phyloP scores from a whole-genome alignment of 352 stramenopile species.

The Phytophthora pluvialis region DNA sequence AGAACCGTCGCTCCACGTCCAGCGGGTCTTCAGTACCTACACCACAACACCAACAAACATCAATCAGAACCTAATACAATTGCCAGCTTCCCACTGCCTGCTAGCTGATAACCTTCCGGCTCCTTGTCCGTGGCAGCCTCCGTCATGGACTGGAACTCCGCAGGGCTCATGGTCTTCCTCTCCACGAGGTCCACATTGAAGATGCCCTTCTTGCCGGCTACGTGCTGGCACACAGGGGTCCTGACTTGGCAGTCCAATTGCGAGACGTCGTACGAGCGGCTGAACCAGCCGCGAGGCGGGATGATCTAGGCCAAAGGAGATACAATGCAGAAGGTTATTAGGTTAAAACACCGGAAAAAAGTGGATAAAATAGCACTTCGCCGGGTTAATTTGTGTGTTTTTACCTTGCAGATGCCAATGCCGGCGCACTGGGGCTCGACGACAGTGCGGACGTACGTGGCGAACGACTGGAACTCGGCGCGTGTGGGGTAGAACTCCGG shows the following conservation, averaged over 20 bases:
- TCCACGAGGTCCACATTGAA: slow-evolving; percentile 93
- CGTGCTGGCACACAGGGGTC: slow-evolving; percentile 82
- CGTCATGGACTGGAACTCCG: slow-evolving; percentile 67
- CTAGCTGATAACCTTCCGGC: slow-evolving; percentile 28
- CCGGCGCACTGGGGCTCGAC: slow-evolving; percentile 77
- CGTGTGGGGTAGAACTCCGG: slow-evolving; percentile 88
- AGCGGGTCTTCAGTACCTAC: slow-evolving; percentile 48
- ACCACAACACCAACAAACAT: slow-evolving; percentile 9
- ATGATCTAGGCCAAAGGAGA: slow-evolving; percentile 49
- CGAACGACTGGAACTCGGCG: slow-evolving; percentile 88
- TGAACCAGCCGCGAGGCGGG: slow-evolving; percentile 80
- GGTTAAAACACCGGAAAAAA: neutral
- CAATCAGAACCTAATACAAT: neutral
- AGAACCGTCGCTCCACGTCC: slow-evolving; percentile 85
- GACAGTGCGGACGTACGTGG: slow-evolving; percentile 83
- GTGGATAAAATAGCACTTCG: slow-evolving; percentile 1
- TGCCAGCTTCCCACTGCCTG: neutral
- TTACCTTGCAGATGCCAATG: slow-evolving; percentile 92
- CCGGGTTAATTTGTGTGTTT: slow-evolving; percentile 4
- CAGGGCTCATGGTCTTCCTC: slow-evolving; percentile 68
- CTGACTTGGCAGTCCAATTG: slow-evolving; percentile 59
- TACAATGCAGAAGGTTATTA: neutral
- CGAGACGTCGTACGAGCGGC: slow-evolving; percentile 64
- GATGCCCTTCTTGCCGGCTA: slow-evolving; percentile 89
- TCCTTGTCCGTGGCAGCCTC: slow-evolving; percentile 38